These are phyloP conservation scores for Arachis monticola DNA, from an alignment of 331 rosid species.

Conservation along the genomic window DNA sequence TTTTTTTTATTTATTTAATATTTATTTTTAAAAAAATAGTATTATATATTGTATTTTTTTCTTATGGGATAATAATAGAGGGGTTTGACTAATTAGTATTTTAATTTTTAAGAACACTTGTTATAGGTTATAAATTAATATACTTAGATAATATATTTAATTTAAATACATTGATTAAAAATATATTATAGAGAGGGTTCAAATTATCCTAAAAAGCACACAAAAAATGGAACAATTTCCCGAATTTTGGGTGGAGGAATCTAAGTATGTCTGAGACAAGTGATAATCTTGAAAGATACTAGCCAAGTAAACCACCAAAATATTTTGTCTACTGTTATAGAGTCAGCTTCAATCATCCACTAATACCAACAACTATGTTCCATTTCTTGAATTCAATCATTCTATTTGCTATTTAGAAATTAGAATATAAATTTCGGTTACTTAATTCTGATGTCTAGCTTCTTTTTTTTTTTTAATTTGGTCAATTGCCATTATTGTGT, in stretches of 20 bases:
- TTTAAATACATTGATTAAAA: no score
- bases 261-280: background rate
- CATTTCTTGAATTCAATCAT: slow-evolving; percentile 5
- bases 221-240: background rate
- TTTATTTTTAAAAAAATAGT: no score
- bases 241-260: background rate
- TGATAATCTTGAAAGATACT: background rate
- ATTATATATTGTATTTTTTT: no score
- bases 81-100: no score
- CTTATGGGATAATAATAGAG: no score
- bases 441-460: background rate
- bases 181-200: no score
- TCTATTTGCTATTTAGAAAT: background rate
- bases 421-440: slow-evolving; percentile 4
- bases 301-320: slow-evolving; percentile 35
- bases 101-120: no score
- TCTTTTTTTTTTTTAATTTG: no score
- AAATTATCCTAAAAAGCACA: background rate
- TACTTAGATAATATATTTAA: no score
- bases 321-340: slow-evolving; percentile 25
- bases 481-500: background rate
- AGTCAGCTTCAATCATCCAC: slow-evolving; percentile 25
- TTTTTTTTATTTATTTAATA: no score
- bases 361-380: slow-evolving; percentile 1
- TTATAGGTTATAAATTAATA: no score